These are phyloP conservation scores for Pholiota adiposa DNA, from an alignment of 1,284 basidiomycete genomes.

Conservation along the genomic window DNA sequence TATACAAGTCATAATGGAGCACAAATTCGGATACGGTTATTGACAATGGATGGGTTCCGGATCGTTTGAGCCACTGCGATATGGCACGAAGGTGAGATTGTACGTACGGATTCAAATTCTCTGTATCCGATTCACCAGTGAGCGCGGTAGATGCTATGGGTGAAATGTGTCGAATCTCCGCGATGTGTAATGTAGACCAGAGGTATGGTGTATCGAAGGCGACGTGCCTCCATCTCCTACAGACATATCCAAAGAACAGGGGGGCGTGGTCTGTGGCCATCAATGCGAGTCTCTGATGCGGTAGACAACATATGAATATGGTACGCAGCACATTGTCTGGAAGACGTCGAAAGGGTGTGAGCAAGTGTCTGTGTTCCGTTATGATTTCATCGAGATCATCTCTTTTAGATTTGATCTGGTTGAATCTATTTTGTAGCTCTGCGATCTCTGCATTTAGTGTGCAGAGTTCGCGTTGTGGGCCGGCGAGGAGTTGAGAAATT, in stretches of 20 bases:
- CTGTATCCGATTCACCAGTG: too few species aligned
- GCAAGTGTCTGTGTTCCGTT: not conserved
- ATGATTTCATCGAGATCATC: not conserved
- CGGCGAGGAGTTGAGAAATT: not conserved
- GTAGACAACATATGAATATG: slow-evolving; percentile 8
- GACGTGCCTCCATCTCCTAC: slow-evolving; percentile 1
- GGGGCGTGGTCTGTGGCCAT: slow-evolving; percentile 1
- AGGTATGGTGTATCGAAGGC: slow-evolving; percentile 3
- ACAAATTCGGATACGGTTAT: slow-evolving; percentile 8
- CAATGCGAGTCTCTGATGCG: not conserved
- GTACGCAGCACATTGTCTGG: not conserved
- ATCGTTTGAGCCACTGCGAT: slow-evolving; percentile 12
- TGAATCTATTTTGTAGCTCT: not conserved
- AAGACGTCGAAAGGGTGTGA: not conserved
- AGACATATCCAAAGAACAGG: slow-evolving; percentile 2
- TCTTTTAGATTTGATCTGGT: not conserved
- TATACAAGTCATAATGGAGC: not conserved
- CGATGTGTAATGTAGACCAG: slow-evolving; percentile 6
- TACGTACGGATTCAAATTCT: not conserved
- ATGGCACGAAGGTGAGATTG: not conserved
- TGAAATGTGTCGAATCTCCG: too few species aligned
- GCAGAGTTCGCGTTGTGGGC: not conserved
- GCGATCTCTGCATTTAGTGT: not conserved
- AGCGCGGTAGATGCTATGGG: not conserved
- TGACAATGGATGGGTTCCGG: slow-evolving; percentile 11